Evolutionary conservation across 176 grass and related monocot genomes (phyloP), one percentile per base, ranked within the genome.

Genomic region (Chrysopogon serrulatus): DNA sequence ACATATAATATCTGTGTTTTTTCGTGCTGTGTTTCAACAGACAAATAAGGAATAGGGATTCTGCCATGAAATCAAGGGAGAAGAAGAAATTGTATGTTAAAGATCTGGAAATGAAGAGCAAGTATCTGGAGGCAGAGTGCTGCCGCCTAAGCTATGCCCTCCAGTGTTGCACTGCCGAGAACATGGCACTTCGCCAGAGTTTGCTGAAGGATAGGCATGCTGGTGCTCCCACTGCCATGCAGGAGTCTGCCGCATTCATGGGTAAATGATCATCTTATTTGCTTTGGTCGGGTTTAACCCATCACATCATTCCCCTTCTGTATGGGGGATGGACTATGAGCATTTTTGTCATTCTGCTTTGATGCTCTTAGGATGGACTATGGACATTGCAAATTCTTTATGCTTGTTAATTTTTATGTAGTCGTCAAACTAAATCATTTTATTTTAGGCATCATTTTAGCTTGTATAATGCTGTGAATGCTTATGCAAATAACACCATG

Each of bases 241-340:
- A 93, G 93, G 96, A 98, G 93, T 95, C 93, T 93, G 96, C 96
- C 91, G 91, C 81, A 90, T 91, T 98, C 93, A 92, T 23, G 68
- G 95, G 95, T 97, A 89, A 92, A 85, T 60, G 71, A 37, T 56
- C 45, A 4, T 15, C 28, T 61, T 36, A 45, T 79, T 9, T 41
- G 35, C 34, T 9, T 57, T 37, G 23, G 33, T n/a, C n/a, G n/a
- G n/a, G n/a, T 76, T 79, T 33, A 60, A 79, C 36, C 26, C 56
- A 3, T 1, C 41, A 8, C 28, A 78, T 44, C 16, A 32, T 64
- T 43, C 24, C 27, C 5, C 19, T 61, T 23, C 31, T 78, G n/a
- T 43, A 62, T 60, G 59, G 9, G 27, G 40, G 40, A 47, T 48
- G 28, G 28, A 5, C 61, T 47, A 6, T 65, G 18, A 48, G 33